These are phyloP conservation scores for Pseudogymnoascus verrucosus DNA, from an alignment of 2,329 filamentous ascomycete genomes.

Conservation along the genomic window DNA sequence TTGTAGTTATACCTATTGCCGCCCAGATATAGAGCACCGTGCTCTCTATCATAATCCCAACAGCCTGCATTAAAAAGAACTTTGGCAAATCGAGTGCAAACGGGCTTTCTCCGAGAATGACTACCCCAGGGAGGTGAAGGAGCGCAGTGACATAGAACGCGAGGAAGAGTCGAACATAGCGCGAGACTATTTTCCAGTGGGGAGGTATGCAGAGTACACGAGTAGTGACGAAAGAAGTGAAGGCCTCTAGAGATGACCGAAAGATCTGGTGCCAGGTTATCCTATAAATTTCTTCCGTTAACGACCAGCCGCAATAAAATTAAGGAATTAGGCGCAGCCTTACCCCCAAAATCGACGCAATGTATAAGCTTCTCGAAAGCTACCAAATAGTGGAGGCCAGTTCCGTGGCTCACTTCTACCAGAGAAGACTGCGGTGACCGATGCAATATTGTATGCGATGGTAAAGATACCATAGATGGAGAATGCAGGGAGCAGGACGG, in stretches of 20 bases:
- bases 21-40: not conserved
- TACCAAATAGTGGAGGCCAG: not conserved
- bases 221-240: not conserved
- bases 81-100: not conserved
- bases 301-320: not conserved
- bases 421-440: not conserved
- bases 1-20: not conserved
- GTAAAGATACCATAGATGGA: not conserved
- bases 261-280: not conserved
- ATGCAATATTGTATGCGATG: not conserved
- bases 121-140: not conserved
- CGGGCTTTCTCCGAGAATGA: not conserved
- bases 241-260: slow-evolving; percentile 1
- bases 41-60: not conserved
- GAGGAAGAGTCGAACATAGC: not conserved
- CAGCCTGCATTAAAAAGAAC: slow-evolving; percentile 1
- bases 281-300: not conserved
- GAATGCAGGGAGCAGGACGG: not conserved
- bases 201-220: not conserved
- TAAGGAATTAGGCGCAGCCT: not conserved
- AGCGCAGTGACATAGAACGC: not conserved
- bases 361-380: not conserved
- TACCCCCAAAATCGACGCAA: slow-evolving; percentile 2
- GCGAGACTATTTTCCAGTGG: not conserved
- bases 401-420: not conserved